These are phyloP conservation scores for Paragyromitra xinjiangensis DNA, from an alignment of 495 filamentous ascomycete genomes.

Conservation along the genomic window DNA sequence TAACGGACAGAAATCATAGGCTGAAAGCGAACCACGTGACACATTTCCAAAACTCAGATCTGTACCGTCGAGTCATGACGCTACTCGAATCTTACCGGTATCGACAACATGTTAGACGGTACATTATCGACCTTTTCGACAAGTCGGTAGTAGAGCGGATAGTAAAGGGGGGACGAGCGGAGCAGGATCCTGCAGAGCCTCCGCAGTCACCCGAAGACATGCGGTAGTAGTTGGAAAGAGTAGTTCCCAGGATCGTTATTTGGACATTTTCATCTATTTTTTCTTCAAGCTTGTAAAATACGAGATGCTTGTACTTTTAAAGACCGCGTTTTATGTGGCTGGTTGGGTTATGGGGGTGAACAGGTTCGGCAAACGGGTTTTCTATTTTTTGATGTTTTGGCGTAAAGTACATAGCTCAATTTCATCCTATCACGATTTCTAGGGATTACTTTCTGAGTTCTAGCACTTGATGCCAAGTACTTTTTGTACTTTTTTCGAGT, in stretches of 20 bases:
- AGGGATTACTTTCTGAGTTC: background rate
- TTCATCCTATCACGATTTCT: constrained; percentile 32
- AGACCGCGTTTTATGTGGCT: constrained; percentile 53
- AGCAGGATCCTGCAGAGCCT: constrained; percentile 34
- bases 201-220: constrained; percentile 46
- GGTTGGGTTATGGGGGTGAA: constrained; percentile 51
- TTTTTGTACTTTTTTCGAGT: background rate
- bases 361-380: constrained; percentile 41
- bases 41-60: constrained; percentile 74
- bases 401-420: constrained; percentile 47
- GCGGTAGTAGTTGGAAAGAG: constrained; percentile 38
- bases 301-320: constrained; percentile 50
- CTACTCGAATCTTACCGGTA: constrained; percentile 92
- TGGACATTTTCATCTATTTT: constrained; percentile 34
- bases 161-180: constrained; percentile 61
- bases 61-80: constrained; percentile 84
- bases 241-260: constrained; percentile 24
- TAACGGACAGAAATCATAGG: constrained; percentile 58
- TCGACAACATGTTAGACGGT: constrained; percentile 80
- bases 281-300: constrained; percentile 50
- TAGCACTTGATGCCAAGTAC: constrained; percentile 6
- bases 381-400: constrained; percentile 40
- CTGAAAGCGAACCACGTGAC: constrained; percentile 72
- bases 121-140: constrained; percentile 93
- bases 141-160: constrained; percentile 83